Evolutionary conservation across 2,329 filamentous ascomycete species (phyloP).

Genomic region (Bertia moriformis): DNA sequence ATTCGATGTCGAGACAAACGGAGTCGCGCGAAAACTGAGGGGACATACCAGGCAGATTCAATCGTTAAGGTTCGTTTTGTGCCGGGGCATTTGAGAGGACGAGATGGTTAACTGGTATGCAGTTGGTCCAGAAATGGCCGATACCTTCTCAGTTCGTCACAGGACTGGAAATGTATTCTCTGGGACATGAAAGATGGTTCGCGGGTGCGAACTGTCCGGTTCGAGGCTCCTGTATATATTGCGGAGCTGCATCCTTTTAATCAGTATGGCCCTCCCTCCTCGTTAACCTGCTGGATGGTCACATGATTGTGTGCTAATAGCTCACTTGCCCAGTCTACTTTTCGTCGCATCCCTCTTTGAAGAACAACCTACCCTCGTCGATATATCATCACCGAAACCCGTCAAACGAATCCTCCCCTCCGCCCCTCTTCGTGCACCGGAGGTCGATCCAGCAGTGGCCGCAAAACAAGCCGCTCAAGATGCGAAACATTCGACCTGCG

Average conservation of each 20-base stretch:
- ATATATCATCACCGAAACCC: slow-evolving; percentile 55
- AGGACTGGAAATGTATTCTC: slow-evolving; percentile 90
- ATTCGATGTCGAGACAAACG: slow-evolving; percentile 95
- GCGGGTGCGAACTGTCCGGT: slow-evolving; percentile 70
- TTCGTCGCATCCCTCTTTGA: slow-evolving; percentile 91
- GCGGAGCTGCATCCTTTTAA: slow-evolving; percentile 88
- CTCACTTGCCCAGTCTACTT: slow-evolving; percentile 54
- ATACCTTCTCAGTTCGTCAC: slow-evolving; percentile 81
- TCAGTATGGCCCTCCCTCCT: slow-evolving; percentile 34
- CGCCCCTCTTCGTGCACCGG: slow-evolving; percentile 61
- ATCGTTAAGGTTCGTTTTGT: slow-evolving; percentile 37
- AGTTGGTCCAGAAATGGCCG: slow-evolving; percentile 89
- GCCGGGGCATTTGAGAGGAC: neutral
- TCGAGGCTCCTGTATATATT: slow-evolving; percentile 86
- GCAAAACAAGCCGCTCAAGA: slow-evolving; percentile 86
- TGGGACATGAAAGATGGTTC: slow-evolving; percentile 71
- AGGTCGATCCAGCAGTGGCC: slow-evolving; percentile 49
- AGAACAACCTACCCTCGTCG: slow-evolving; percentile 78
- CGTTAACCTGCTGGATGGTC: neutral
- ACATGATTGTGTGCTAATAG: neutral
- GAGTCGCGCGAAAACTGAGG: slow-evolving; percentile 81
- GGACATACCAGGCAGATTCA: slow-evolving; percentile 91
- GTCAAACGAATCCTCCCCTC: slow-evolving; percentile 69
- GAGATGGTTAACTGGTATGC: neutral
- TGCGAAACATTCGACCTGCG: slow-evolving; percentile 87